Base-by-base conservation (phyloP, 306 rosid species). In the Pyrus bretschneideri region DNA sequence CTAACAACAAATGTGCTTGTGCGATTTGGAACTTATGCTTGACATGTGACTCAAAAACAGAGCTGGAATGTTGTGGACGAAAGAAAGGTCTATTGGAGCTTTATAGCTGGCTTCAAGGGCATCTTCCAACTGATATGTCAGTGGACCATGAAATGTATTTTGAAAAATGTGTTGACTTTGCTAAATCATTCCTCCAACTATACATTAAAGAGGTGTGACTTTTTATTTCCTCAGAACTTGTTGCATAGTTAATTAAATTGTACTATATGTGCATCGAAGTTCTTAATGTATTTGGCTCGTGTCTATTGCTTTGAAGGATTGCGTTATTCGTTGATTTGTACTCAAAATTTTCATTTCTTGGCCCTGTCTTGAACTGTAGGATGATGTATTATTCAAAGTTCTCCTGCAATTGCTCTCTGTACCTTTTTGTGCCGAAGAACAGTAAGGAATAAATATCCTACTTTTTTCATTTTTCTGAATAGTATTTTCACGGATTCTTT, bases 321-420 rank as follows among this genome's bases (percentile, higher is more conserved):
- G 45, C 10, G 12, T 42, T 42, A 42, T 42, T 9, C 11, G 45
- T 42, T 42, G 45, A 9, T 42, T 42, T 42, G 45, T 42, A 21
- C 61, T 57, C 3, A 11, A 54, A 11, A 15, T 52, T 23, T 15
- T 51, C 57, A 29, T 72, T 63, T 69, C 35, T 58, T 45, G 69
- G 31, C 29, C 59, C 44, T 55, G 55, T 72, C 54, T 76, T 86
- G 74, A 79, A 81, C 82, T 82, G 79, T 83, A 91, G 98, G 98
- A 94, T 83, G 97, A 94, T 87, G 83, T 94, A 46, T 84, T 94
- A 80, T 94, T 94, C 81, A 85, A 88, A 83, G 90, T 94, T 77
- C 89, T 94, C 64, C 79, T 94, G 89, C 91, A 82, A 80, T 80
- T 91, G 82, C 85, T 87, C 74, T 77, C 77, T 75, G 75, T 80